Evolutionary conservation across 108 stramenopile genomes (phyloP).

Genomic region (Pseudonitzschia multiseries): DNA sequence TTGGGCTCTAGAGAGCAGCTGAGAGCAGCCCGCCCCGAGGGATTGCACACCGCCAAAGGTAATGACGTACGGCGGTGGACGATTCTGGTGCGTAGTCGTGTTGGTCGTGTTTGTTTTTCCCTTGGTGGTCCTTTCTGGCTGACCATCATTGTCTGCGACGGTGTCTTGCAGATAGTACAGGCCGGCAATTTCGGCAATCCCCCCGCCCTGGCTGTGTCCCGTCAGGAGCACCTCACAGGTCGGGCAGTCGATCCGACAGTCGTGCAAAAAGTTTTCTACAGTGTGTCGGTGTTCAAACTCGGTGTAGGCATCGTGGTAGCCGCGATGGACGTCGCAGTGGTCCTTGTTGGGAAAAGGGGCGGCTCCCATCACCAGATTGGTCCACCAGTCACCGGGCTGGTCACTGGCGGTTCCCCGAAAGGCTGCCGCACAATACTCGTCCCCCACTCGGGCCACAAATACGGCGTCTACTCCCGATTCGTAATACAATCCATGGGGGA

Average conservation of each 20-base stretch:
- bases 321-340: neutral
- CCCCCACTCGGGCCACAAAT: neutral
- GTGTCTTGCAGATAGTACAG: neutral
- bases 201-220: conserved; percentile 1
- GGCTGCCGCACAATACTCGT: conserved; percentile 8
- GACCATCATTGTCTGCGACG: too few species aligned
- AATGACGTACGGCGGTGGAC: neutral
- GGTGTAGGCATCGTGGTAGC: conserved; percentile 4
- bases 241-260: conserved; percentile 1
- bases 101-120: too few species aligned
- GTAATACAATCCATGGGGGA: neutral
- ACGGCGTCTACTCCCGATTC: conserved; percentile 1
- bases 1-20: neutral
- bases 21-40: neutral
- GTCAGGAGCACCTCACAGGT: neutral
- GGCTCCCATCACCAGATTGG: too few species aligned
- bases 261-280: neutral
- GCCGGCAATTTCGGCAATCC: neutral
- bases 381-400: neutral
- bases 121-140: too few species aligned
- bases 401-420: neutral
- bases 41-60: neutral
- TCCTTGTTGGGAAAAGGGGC: neutral
- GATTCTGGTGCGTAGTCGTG: too few species aligned
- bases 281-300: neutral